Percentiles rank a stretch among this genome's conserved stretches.
phyloP scores from a whole-genome alignment of 2,329 filamentous ascomycete genomes.

The Penicillium sp. region DNA sequence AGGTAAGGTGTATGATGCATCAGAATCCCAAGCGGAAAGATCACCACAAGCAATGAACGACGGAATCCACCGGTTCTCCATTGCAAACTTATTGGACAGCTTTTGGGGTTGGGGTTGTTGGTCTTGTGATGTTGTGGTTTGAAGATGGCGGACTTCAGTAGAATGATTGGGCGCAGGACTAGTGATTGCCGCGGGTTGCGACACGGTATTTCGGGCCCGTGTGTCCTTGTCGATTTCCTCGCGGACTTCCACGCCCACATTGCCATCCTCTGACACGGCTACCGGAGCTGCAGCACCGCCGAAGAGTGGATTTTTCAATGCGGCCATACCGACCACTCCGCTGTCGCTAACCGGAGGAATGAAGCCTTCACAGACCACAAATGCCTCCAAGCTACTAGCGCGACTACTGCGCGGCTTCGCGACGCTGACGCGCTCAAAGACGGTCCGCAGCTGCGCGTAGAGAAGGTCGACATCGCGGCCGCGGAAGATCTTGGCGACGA shows the following conservation, averaged over 20 bases:
- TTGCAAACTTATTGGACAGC: slow-evolving; percentile 23
- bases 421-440: slow-evolving; percentile 78
- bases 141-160: slow-evolving; percentile 29
- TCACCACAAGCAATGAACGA: slow-evolving; percentile 97
- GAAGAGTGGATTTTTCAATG: slow-evolving; percentile 34
- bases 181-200: slow-evolving; percentile 1
- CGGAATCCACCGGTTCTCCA: slow-evolving; percentile 68
- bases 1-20: slow-evolving; percentile 84
- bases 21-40: slow-evolving; percentile 85
- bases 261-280: slow-evolving; percentile 24
- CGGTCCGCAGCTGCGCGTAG: slow-evolving; percentile 84
- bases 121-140: slow-evolving; percentile 30
- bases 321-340: slow-evolving; percentile 39
- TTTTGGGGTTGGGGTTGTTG: slow-evolving; percentile 16
- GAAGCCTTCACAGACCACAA: slow-evolving; percentile 90
- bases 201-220: slow-evolving; percentile 7
- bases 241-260: slow-evolving; percentile 30
- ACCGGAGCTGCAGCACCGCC: slow-evolving; percentile 30
- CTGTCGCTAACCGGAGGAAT: slow-evolving; percentile 53
- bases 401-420: slow-evolving; percentile 89
- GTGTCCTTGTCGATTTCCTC: slow-evolving; percentile 38
- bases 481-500: slow-evolving; percentile 95
- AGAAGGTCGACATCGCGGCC: slow-evolving; percentile 91
- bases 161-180: slow-evolving; percentile 13
- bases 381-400: slow-evolving; percentile 94